phyloP scores from a whole-genome alignment of 2,329 filamentous ascomycete genomes.

The Ceratocystis ficicola region DNA sequence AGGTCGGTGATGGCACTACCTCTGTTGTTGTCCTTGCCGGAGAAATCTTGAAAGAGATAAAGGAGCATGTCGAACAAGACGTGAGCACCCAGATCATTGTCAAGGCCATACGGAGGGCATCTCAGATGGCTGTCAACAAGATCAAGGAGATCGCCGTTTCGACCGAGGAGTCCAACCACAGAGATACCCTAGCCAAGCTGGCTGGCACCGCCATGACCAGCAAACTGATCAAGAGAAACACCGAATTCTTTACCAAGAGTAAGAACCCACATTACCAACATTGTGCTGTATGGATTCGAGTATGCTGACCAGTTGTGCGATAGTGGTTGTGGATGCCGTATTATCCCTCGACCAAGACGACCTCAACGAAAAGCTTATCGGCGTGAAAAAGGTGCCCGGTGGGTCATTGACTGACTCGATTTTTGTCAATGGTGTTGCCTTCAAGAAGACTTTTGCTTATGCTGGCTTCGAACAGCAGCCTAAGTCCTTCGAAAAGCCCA shows the following conservation, averaged over 20 bases:
- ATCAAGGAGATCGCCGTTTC: constrained; percentile 92
- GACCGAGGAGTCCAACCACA: constrained; percentile 68
- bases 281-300: not conserved
- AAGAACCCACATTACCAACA: not conserved
- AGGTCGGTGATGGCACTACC: constrained; percentile 95
- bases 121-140: constrained; percentile 90
- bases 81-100: constrained; percentile 96
- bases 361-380: constrained; percentile 94
- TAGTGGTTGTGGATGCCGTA: constrained; percentile 96
- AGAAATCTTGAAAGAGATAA: constrained; percentile 93
- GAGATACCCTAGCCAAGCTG: constrained; percentile 78
- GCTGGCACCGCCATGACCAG: constrained; percentile 97
- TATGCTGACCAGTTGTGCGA: constrained; percentile 20
- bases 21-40: constrained; percentile 96
- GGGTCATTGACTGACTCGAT: constrained; percentile 91
- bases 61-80: constrained; percentile 90
- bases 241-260: constrained; percentile 96
- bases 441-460: constrained; percentile 99
- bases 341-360: constrained; percentile 92
- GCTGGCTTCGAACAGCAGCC: constrained; percentile 99
- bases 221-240: constrained; percentile 97
- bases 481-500: constrained; percentile 85
- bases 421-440: constrained; percentile 95
- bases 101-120: constrained; percentile 83
- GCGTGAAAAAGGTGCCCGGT: constrained; percentile 95